phyloP scores from a whole-genome alignment of 2,329 filamentous ascomycete genomes.

The Diaporthe longicolla region DNA sequence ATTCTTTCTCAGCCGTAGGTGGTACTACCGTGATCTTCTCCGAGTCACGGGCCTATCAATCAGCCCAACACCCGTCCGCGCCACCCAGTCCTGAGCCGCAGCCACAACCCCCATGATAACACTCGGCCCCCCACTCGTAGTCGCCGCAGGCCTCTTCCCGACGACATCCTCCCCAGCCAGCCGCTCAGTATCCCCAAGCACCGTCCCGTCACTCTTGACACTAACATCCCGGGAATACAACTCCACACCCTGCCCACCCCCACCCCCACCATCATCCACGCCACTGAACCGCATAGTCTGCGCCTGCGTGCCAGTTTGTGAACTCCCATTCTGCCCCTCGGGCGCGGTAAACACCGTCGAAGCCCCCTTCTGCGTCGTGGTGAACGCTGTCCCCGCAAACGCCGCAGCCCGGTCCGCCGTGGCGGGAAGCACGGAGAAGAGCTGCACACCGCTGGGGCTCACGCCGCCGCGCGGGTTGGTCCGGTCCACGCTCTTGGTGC shows the following conservation, averaged over 20 bases:
- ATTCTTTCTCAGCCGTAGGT: neutral
- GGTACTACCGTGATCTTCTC: neutral
- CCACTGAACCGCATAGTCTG: slow-evolving; percentile 68
- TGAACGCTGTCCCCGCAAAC: slow-evolving; percentile 56
- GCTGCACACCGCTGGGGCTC: slow-evolving; percentile 73
- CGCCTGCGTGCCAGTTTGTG: slow-evolving; percentile 66
- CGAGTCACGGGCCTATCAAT: neutral
- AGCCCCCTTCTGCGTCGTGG: slow-evolving; percentile 69
- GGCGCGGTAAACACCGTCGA: slow-evolving; percentile 65
- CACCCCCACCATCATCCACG: slow-evolving; percentile 44
- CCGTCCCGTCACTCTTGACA: slow-evolving; percentile 25
- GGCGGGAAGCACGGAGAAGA: slow-evolving; percentile 58
- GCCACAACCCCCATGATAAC: neutral
- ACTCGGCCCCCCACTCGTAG: slow-evolving; percentile 7
- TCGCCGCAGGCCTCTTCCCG: slow-evolving; percentile 26
- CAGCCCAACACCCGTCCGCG: slow-evolving; percentile 1
- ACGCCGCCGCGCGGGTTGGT: slow-evolving; percentile 55
- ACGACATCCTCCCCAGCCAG: slow-evolving; percentile 20
- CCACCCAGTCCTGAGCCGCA: slow-evolving; percentile 7
- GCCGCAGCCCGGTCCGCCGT: slow-evolving; percentile 38
- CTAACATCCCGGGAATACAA: slow-evolving; percentile 71
- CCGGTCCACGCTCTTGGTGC: slow-evolving; percentile 58
- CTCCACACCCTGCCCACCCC: slow-evolving; percentile 50
- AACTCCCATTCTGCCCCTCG: slow-evolving; percentile 57
- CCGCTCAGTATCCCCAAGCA: slow-evolving; percentile 34